Percentiles rank a stretch among this genome's conserved stretches.
phyloP scores from a whole-genome alignment of 2,329 filamentous ascomycete genomes.

The Penicillium sp. region DNA sequence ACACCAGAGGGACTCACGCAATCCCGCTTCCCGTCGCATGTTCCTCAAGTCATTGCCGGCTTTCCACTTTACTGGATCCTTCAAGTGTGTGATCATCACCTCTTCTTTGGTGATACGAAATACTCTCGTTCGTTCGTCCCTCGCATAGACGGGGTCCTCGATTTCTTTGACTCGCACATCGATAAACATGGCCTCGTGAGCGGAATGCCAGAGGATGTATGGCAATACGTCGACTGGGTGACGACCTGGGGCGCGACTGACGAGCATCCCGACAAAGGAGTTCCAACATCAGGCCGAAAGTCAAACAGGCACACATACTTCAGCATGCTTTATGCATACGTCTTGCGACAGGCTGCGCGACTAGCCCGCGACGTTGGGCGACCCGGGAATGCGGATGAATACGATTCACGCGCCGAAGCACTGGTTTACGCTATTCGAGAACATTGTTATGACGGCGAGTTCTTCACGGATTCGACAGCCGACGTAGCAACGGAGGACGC shows the following conservation, averaged over 20 bases:
- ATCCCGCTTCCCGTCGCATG: slow-evolving; percentile 31
- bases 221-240: slow-evolving; percentile 40
- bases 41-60: slow-evolving; percentile 28
- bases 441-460: slow-evolving; percentile 32
- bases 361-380: slow-evolving; percentile 36
- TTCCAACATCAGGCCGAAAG: slow-evolving; percentile 38
- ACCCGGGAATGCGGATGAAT: slow-evolving; percentile 31
- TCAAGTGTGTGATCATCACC: slow-evolving; percentile 31
- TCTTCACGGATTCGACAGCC: slow-evolving; percentile 35
- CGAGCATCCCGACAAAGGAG: slow-evolving; percentile 39
- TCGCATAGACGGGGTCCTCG: slow-evolving; percentile 24
- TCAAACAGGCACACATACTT: slow-evolving; percentile 44
- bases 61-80: slow-evolving; percentile 38
- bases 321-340: slow-evolving; percentile 42
- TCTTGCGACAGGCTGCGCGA: slow-evolving; percentile 33
- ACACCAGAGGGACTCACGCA: slow-evolving; percentile 30
- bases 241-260: slow-evolving; percentile 31
- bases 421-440: slow-evolving; percentile 22
- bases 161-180: slow-evolving; percentile 23
- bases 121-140: slow-evolving; percentile 25
- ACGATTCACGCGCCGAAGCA: slow-evolving; percentile 19
- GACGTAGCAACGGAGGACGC: slow-evolving; percentile 22
- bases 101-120: slow-evolving; percentile 29
- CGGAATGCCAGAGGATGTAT: slow-evolving; percentile 24
- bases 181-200: slow-evolving; percentile 24